A percentile compares a stretch with the other conserved stretches of the same genome.
phyloP scores from a whole-genome alignment of 164 flowering plant genomes.

The Berberis thunbergii region DNA sequence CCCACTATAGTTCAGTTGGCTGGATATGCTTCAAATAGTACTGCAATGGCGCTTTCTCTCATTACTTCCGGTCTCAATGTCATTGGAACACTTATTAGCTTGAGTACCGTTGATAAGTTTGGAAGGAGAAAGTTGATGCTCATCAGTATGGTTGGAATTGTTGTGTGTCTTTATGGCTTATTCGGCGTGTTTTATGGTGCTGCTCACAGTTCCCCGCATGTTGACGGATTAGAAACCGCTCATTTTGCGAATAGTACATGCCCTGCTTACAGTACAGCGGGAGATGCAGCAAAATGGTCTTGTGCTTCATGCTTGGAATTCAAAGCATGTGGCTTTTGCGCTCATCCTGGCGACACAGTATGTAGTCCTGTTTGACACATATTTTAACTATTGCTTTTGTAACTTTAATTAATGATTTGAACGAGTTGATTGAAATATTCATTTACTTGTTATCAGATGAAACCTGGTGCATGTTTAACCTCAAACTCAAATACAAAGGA shows the following conservation, averaged over 20 bases:
- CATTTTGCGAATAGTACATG: constrained; percentile 65
- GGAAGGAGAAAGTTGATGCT: constrained; percentile 72
- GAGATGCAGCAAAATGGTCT: constrained; percentile 42
- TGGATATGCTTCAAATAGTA: constrained; percentile 51
- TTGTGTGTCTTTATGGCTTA: constrained; percentile 32
- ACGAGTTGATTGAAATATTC: no score
- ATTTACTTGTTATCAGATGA: no score
- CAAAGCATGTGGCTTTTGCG: constrained; percentile 56
- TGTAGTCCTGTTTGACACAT: neutral
- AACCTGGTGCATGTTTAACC: no score
- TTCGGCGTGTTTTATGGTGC: constrained; percentile 34
- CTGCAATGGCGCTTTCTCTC: constrained; percentile 72
- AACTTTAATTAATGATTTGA: no score
- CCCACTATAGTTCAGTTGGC: constrained; percentile 33
- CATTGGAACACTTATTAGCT: constrained; percentile 61
- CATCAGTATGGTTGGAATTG: constrained; percentile 59
- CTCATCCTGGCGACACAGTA: constrained; percentile 32
- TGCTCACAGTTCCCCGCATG: constrained; percentile 36
- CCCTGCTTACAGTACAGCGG: constrained; percentile 22
- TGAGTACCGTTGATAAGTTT: constrained; percentile 50
- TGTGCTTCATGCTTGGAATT: constrained; percentile 62
- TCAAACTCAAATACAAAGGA: no score
- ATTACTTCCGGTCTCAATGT: constrained; percentile 77
- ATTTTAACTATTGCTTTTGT: no score
- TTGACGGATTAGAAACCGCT: constrained; percentile 28